Evolutionary conservation across 257 asterid genomes (phyloP), one percentile per base, ranked within the genome.

Genomic region (Handroanthus guayacan): DNA sequence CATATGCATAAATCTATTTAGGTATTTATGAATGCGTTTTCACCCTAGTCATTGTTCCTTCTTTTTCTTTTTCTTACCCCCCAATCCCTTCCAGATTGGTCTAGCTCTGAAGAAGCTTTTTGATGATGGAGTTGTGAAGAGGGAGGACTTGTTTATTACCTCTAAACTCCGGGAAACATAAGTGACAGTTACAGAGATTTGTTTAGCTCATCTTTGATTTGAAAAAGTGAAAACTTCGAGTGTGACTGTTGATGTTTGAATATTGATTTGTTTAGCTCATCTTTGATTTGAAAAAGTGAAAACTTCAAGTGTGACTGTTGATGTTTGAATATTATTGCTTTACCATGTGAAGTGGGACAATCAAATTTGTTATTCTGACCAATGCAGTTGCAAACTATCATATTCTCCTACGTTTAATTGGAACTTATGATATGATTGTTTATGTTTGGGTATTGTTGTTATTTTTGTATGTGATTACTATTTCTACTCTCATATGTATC

Each of bases 141-240:
- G 97, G 81, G 93, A 80, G 79, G 97, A 90, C 25, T 72, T 92
- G 82, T 92, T 89, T 78, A 85, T 92, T 69, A 89, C 97, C 72
- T 92, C 97, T 67, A 92, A 90, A 76, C 97, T 92, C 86, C 72
- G 92, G 97, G 90, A 87, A 72, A 18, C 43, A 69, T 69, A 7
- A 37, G n/a, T 57, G 39, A 58, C 58, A 8, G 34, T 58, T 67
- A 10, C 18, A 9, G 45, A 43, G 61, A 67, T 5, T 17, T 43
- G 3, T 68, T 61, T 45, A 1, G 39, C 57, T 76, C 57, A 55
- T 12, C 16, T 62, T 14, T 50, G 34, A 18, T 50, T 20, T 4
- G 11, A 14, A 10, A 25, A 58, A 57, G 44, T 9, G 39, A 34
- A 45, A 43, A 14, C 58, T 41, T 6, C 16, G 45, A 41, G 69